Evolutionary conservation across 139 green algal genomes (phyloP).

Genomic region (Auxenochlorella protothecoides): DNA sequence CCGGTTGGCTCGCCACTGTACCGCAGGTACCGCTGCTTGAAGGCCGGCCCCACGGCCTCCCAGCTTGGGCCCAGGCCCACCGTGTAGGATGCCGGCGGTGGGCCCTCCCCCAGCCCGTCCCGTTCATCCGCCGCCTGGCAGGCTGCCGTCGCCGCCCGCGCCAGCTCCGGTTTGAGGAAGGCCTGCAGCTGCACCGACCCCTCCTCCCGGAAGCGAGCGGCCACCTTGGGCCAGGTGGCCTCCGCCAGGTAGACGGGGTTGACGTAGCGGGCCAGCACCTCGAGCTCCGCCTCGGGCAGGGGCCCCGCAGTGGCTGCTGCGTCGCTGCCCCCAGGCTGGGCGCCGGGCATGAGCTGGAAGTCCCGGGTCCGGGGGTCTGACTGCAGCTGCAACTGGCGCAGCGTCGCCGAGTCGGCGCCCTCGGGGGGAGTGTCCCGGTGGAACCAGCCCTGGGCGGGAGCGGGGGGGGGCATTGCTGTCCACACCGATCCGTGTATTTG

Average conservation of each 20-base stretch:
- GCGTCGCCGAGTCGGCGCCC: constrained; percentile 41
- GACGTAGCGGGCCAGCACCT: constrained; percentile 42
- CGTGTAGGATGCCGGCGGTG: constrained; percentile 19
- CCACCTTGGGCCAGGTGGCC: constrained; percentile 29
- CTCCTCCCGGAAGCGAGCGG: constrained; percentile 51
- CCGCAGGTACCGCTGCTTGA: constrained; percentile 77
- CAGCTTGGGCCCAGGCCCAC: constrained; percentile 41
- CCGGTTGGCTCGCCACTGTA: constrained; percentile 17
- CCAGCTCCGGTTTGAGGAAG: constrained; percentile 36
- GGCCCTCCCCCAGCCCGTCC: constrained; percentile 32
- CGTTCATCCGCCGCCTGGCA: constrained; percentile 29
- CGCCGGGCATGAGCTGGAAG: background rate
- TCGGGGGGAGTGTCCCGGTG: constrained; percentile 41
- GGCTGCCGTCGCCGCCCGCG: constrained; percentile 7
- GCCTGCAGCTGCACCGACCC: constrained; percentile 64
- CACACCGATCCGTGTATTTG: too few relatives aligned
- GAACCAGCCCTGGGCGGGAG: constrained; percentile 71
- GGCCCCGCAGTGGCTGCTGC: background rate
- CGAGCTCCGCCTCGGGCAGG: constrained; percentile 40
- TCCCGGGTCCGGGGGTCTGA: constrained; percentile 5
- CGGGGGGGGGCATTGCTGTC: background rate
- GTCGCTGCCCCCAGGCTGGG: background rate
- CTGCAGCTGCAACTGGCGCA: constrained; percentile 54
- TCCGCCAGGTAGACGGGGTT: constrained; percentile 65
- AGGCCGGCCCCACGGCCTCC: constrained; percentile 46